Base-by-base conservation (phyloP, 2,329 filamentous ascomycete genomes). In the Fusarium nodosum region DNA sequence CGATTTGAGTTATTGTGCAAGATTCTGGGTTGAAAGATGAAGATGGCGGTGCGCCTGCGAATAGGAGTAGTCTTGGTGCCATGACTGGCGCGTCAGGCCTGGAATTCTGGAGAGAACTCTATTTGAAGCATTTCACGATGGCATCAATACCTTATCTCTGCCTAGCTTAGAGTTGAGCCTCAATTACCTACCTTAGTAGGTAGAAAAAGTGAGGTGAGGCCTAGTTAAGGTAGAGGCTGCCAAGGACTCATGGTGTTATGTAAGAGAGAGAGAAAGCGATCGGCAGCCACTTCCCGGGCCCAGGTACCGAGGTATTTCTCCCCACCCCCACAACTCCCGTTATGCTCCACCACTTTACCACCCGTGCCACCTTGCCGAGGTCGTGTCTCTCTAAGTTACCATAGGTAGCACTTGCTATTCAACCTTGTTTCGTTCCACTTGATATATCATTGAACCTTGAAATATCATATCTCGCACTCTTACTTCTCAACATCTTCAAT, bases 51-150 rank as follows among this genome's bases (percentile, higher is more conserved):
- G 80, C 77, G 11, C 80, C 80, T 30, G 76, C 69, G 66, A 81
- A 75, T 55, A 81, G 72, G 20, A 86, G 79, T 42, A 85, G 73
- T 26, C 61, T 73, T 18, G 75, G 71, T 12, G 74, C 41, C 74
- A 79, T 77, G 36, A 3, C 52, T 20, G 24, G 24, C 36, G 30
- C 8, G 47, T 60, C 38, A 54, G 26, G 50, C 41, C 52, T 34
- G 28, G 20, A 6, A 46, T 12, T 20, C 4, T 36, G 5, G 6
- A 24, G 34, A 30, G 20, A 10, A 10, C 8, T 8, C 39, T 66
- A 64, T 28, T 50, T 16, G 5, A n/a, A 38, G 20, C 63, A 65
- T 60, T n/a, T 38, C 65, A 50, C 45, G 47, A 24, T 41, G 33
- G 13, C 7, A 4, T 7, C 24, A n/a, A 39, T 26, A 26, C 15